These are phyloP conservation scores for Prunus campanulata DNA, from an alignment of 306 rosid genomes.

Conservation along the genomic window DNA sequence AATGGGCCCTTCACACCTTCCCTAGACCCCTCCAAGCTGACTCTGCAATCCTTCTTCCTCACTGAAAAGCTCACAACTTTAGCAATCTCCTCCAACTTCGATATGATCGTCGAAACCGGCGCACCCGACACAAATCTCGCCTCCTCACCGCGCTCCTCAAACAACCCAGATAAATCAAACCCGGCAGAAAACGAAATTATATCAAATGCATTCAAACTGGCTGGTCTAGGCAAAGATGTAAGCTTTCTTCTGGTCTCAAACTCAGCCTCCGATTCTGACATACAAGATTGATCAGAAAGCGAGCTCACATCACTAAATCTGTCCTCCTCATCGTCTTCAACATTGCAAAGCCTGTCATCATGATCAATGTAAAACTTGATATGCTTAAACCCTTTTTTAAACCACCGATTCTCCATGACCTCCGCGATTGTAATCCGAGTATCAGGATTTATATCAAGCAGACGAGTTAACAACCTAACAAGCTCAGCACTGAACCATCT, in stretches of 20 bases:
- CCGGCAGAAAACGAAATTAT: slow-evolving; percentile 76
- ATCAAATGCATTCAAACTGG: slow-evolving; percentile 89
- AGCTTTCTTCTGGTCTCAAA: slow-evolving; percentile 27
- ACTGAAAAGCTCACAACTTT: slow-evolving; percentile 67
- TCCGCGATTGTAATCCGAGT: slow-evolving; percentile 70
- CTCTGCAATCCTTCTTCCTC: slow-evolving; percentile 88
- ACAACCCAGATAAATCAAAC: slow-evolving; percentile 85
- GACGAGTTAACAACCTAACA: slow-evolving; percentile 38
- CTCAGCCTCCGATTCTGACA: slow-evolving; percentile 45
- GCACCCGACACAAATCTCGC: slow-evolving; percentile 73
- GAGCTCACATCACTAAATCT: slow-evolving; percentile 38
- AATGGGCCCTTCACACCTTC: slow-evolving; percentile 86
- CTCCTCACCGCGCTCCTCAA: slow-evolving; percentile 77
- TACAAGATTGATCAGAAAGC: slow-evolving; percentile 40
- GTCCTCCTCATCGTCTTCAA: slow-evolving; percentile 37
- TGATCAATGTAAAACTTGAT: slow-evolving; percentile 74
- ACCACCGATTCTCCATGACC: slow-evolving; percentile 88
- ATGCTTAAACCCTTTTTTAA: slow-evolving; percentile 81
- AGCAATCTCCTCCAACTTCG: slow-evolving; percentile 84
- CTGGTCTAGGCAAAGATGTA: slow-evolving; percentile 45
- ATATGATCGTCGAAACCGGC: slow-evolving; percentile 64
- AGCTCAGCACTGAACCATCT: slow-evolving; percentile 85
- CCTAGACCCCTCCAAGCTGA: slow-evolving; percentile 77
- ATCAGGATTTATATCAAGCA: slow-evolving; percentile 69
- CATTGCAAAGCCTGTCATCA: slow-evolving; percentile 72